phyloP scores from a whole-genome alignment of 1,284 basidiomycete species.

The Cryptococcus sp. region DNA sequence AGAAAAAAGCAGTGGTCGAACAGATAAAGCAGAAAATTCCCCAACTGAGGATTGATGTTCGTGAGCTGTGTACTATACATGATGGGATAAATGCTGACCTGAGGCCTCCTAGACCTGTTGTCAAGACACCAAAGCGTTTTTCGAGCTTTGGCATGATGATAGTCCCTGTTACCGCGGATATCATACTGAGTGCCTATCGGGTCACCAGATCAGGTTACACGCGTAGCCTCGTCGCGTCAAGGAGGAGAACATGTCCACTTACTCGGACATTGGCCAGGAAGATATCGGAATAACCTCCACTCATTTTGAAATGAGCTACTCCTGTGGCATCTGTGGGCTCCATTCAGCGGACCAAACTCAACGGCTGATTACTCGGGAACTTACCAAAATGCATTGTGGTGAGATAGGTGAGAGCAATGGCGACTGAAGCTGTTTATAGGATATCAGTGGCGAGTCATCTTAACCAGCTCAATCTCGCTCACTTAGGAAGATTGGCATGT shows the following conservation, averaged over 20 bases:
- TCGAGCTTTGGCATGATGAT: not conserved
- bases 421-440: not conserved
- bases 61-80: not conserved
- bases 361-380: not conserved
- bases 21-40: not conserved
- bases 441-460: not conserved
- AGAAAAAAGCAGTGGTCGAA: not conserved
- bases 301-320: constrained; percentile 2
- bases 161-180: not conserved
- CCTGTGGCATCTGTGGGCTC: constrained; percentile 1
- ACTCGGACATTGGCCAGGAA: not conserved
- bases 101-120: too few species aligned
- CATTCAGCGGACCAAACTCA: not conserved
- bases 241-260: not conserved
- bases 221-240: not conserved
- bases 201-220: not conserved
- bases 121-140: not conserved
- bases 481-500: constrained; percentile 1
- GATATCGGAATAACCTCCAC: not conserved
- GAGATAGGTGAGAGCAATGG: not conserved
- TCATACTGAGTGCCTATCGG: not conserved
- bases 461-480: not conserved
- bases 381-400: not conserved
- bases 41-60: not conserved
- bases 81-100: too few species aligned